Evolutionary conservation across 1,284 basidiomycete genomes (phyloP).

Genomic region (Sporisorium exsertum): DNA sequence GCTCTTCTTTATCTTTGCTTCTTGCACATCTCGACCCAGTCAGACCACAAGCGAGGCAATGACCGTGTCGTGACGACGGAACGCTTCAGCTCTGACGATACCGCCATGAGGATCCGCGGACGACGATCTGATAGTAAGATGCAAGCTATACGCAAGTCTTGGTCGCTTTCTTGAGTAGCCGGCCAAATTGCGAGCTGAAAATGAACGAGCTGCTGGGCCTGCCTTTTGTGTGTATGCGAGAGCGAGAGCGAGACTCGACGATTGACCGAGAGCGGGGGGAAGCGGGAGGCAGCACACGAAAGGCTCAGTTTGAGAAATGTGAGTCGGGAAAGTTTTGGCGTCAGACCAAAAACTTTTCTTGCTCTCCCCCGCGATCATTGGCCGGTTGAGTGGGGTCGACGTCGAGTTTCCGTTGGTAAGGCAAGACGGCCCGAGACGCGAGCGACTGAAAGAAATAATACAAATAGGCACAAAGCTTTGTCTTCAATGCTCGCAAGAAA

Average conservation of each 20-base stretch:
- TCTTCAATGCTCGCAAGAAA: not conserved
- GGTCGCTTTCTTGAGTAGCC: no score
- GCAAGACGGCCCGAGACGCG: not conserved
- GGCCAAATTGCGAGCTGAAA: no score
- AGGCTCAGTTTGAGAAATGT: not conserved
- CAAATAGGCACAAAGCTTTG: slow-evolving; percentile 1
- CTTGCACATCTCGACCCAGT: no score
- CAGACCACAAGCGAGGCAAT: no score
- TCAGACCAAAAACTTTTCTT: not conserved
- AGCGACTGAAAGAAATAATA: not conserved
- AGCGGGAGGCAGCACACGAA: not conserved
- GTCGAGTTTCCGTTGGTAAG: not conserved
- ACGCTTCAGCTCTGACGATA: no score
- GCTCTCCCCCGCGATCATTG: not conserved
- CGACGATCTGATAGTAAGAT: no score
- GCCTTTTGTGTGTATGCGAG: no score
- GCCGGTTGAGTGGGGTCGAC: not conserved
- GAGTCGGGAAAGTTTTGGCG: not conserved
- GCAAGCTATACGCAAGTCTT: no score
- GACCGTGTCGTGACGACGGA: no score
- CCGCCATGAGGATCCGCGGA: not conserved
- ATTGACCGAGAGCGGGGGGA: not conserved
- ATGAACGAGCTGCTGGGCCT: no score
- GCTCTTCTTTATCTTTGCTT: no score
- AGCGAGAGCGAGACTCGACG: no score